Evolutionary conservation across 2,329 filamentous ascomycete species (phyloP), one percentile per base, ranked within the genome.

Genomic region (Arthrobotrys sphaeroides): DNA sequence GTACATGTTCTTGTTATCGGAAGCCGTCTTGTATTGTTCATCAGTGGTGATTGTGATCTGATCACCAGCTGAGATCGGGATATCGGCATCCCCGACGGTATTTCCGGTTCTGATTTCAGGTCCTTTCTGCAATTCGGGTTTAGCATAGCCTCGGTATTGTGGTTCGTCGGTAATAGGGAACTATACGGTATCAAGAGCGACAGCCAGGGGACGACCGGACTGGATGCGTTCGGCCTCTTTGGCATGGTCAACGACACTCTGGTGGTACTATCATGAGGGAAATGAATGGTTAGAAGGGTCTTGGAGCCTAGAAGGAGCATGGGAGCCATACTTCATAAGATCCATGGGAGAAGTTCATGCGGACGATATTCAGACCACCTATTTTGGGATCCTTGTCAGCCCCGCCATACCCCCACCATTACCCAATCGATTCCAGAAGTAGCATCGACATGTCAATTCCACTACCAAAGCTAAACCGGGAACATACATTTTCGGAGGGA

Each of bases 331-430:
- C 86, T 83, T 90, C 94, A 84, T 98, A 95, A 79, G 90, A 90
- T 81, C 92, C 92, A 85, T 96, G 92, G 79, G 91, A 97, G 84
- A 98, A 98, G 91, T 99, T 99, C 95, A 99, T 99, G 86, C 95
- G 94, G 80, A 98, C 95, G 80, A 99, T 93, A 85, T 98, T 98
- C 81, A 98, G 90, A 85, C 95, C 95, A 79, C 90, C 91, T 85
- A 80, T 57, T 43, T 55, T 77, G 73, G 78, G 79, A 67, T 77
- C 73, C 57, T n/a, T 49, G 43, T 53, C 45, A 42, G 62, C 62
- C 61, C 57, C 70, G 26, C 60, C 62, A 68, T 61, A 53, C 70
- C 70, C 70, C 70, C 61, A 61, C 55, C 42, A 55, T 55, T 33
- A 53, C 55, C 31, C 28, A 49, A 57, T 13, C 22, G 31, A 24